A percentile compares a stretch with the other conserved stretches of the same genome.
Evolutionary conservation across 345 rosid genomes (phyloP).

Genomic region (Ricinus communis): DNA sequence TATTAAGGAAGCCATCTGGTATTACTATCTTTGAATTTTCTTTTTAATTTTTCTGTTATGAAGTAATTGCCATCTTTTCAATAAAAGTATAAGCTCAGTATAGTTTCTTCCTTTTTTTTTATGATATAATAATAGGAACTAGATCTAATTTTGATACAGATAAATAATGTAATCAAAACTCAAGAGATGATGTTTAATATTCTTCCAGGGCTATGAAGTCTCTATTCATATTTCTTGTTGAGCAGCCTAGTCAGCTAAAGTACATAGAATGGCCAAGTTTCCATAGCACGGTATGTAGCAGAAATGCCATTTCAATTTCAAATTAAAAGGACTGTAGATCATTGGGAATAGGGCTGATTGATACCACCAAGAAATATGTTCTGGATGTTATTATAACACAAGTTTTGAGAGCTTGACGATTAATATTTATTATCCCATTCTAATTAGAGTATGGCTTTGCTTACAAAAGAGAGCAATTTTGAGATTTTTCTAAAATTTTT

Average conservation of each 20-base stretch:
- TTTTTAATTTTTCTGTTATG: background rate
- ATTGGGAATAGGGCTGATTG: background rate
- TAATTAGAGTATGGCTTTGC: background rate
- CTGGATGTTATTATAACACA: background rate
- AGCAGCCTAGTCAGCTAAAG: constrained; percentile 83
- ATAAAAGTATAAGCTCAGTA: too few relatives aligned
- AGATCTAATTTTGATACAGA: too few relatives aligned
- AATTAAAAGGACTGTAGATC: background rate
- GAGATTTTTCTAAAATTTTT: background rate
- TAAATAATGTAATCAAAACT: too few relatives aligned
- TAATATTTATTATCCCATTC: background rate
- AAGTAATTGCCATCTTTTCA: background rate
- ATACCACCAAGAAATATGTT: background rate
- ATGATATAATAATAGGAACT: too few relatives aligned
- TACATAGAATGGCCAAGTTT: constrained; percentile 85
- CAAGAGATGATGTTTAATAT: background rate
- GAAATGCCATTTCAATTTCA: background rate
- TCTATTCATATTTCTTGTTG: constrained; percentile 49
- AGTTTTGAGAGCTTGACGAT: background rate
- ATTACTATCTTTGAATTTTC: background rate
- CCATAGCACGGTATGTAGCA: constrained; percentile 56
- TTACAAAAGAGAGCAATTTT: background rate
- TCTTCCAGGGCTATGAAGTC: constrained; percentile 52
- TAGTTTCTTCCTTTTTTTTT: too few relatives aligned
- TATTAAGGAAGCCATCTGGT: constrained; percentile 50